Base-by-base conservation (phyloP, 164 flowering plant species). In the Taxillus chinensis region DNA sequence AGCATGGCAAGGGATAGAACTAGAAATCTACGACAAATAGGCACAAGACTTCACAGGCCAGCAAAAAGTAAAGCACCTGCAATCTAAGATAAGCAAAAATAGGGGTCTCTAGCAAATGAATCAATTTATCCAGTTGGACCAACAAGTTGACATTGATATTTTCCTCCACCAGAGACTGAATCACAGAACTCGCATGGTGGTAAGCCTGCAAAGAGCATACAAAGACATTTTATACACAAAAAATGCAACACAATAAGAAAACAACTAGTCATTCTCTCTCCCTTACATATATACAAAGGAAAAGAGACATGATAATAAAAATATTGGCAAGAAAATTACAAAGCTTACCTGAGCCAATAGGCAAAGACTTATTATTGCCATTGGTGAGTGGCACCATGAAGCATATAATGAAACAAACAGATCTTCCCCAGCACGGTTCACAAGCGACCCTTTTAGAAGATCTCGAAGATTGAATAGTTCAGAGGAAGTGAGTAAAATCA, bases 311-410 rank as follows among this genome's bases (percentile, higher is more conserved):
- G 49, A 17, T 61, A 8, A 57, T 5, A 5, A 27, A 27, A 27
- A 27, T 0, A 27, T 27, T 39, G 59, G 9, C 57, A 0, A 45
- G 63, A 41, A 17, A 57, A 15, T 37, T 58, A 16, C 39, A 42
- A 58, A 62, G 51, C 68, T 59, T 48, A 88, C 98, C 96, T 93
- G 98, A 63, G 97, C 86, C 70, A 93, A 76, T 63, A 93, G 73
- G 77, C 98, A 93, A 67, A 93, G 86, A 71, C 97, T 90, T 69
- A 93, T 84, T 41, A 87, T 86, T 62, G 99, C 95, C 89, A 86
- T 83, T 45, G 97, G 82, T 55, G 99, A 90, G 74, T 93, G 99
- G 71, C 92, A 83, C 99, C 99, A 93, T 39, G 99, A 90, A 55
- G 91, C 83, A 81, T 93, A 90, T 62, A 93, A 77, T 38, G 90